These are phyloP conservation scores for Euphrasia confusa DNA, from an alignment of 257 asterid genomes.

Conservation along the genomic window DNA sequence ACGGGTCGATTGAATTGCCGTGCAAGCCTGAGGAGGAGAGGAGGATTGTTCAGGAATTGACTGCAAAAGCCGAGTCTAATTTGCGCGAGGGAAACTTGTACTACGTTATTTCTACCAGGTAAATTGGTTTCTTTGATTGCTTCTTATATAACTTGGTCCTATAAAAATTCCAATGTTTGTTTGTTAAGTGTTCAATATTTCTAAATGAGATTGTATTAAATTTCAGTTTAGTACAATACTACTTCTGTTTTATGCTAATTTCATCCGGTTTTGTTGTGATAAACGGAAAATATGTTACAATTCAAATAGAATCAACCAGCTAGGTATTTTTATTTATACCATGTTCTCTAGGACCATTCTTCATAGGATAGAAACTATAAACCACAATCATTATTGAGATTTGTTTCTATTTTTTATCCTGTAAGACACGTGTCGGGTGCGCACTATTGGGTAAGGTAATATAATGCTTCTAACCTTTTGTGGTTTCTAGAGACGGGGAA, in stretches of 20 bases:
- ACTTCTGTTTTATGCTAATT: not conserved
- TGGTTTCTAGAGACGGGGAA: not conserved
- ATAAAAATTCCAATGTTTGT: not conserved
- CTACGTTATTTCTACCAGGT: constrained; percentile 71
- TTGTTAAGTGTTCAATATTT: not conserved
- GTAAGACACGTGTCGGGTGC: not conserved
- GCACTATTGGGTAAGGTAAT: too few relatives aligned
- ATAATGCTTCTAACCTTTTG: too few relatives aligned
- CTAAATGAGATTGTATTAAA: not conserved
- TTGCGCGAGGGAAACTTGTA: constrained; percentile 66
- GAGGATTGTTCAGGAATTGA: constrained; percentile 59
- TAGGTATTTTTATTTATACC: too few relatives aligned
- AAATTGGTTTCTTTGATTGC: constrained; percentile 3
- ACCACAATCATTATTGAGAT: not conserved
- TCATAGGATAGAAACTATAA: not conserved
- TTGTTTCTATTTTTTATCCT: not conserved
- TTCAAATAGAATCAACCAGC: not conserved
- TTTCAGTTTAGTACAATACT: too few relatives aligned
- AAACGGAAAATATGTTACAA: not conserved
- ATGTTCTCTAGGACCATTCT: not conserved
- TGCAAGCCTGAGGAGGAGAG: constrained; percentile 83
- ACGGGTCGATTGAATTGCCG: constrained; percentile 76
- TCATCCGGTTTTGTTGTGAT: too few relatives aligned
- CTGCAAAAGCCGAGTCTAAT: constrained; percentile 61
- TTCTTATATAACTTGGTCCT: not conserved